These are phyloP conservation scores for Jaapia argillacea DNA, from an alignment of 768 basidiomycete species.

Conservation along the genomic window DNA sequence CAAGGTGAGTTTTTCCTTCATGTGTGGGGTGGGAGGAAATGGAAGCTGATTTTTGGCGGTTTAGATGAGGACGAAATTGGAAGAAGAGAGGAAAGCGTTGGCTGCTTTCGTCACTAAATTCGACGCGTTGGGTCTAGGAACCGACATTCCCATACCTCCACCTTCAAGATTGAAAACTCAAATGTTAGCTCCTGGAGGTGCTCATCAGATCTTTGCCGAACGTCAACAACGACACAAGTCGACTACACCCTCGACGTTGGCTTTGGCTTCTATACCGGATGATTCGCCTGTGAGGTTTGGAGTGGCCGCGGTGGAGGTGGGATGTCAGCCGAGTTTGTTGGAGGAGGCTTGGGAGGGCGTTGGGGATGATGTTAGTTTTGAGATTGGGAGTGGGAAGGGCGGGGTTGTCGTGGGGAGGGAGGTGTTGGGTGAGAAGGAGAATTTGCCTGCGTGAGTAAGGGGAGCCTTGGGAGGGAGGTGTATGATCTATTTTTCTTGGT, in stretches of 20 bases:
- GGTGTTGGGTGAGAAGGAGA: conserved; percentile 42
- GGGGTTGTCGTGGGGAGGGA: conserved; percentile 19
- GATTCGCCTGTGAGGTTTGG: conserved; percentile 46
- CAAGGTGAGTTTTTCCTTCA: conserved; percentile 30
- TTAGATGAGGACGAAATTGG: conserved; percentile 51
- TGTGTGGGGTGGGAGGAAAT: background rate
- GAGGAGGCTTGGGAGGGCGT: conserved; percentile 23
- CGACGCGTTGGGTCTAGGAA: conserved; percentile 55
- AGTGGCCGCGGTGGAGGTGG: conserved; percentile 13
- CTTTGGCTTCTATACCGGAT: conserved; percentile 23
- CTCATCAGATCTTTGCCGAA: conserved; percentile 37
- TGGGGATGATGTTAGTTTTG: conserved; percentile 22
- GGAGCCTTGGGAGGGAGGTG: background rate
- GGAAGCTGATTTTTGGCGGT: background rate
- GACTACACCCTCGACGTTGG: conserved; percentile 13
- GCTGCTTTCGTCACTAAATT: conserved; percentile 77
- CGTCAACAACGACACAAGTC: conserved; percentile 27
- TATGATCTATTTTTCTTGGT: background rate
- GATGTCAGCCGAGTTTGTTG: conserved; percentile 23
- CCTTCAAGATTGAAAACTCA: conserved; percentile 33
- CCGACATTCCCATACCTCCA: conserved; percentile 22
- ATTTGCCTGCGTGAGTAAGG: conserved; percentile 20
- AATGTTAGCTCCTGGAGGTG: conserved; percentile 42
- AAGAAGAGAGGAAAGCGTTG: conserved; percentile 70
- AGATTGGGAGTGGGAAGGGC: conserved; percentile 13